Evolutionary conservation across 208 protist genomes (phyloP).

Genomic region (Leishmania mexicana): DNA sequence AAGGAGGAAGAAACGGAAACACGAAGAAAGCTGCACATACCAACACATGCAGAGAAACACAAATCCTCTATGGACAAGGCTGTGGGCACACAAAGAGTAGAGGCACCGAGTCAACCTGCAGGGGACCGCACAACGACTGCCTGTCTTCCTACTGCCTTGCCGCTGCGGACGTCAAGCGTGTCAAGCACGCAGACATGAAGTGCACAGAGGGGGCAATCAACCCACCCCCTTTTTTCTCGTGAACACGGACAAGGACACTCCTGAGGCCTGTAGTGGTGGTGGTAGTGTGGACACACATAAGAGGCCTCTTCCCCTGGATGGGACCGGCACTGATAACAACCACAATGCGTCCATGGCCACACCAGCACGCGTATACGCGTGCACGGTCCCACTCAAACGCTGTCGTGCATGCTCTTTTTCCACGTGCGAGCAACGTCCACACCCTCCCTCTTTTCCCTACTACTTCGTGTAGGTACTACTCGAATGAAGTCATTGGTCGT

Average conservation of each 20-base stretch:
- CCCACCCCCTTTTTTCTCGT: no score
- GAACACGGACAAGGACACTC: constrained; percentile 13
- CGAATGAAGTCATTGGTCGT: constrained; percentile 44
- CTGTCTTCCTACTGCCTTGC: no score
- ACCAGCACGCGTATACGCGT: not conserved
- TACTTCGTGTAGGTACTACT: constrained; percentile 10
- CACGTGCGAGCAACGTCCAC: not conserved
- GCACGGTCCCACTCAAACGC: not conserved
- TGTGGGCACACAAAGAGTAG: not conserved
- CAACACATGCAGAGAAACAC: not conserved
- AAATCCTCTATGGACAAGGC: not conserved
- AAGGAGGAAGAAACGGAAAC: no score
- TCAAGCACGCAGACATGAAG: no score
- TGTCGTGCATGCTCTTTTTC: not conserved
- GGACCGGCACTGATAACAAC: not conserved
- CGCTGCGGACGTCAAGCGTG: no score
- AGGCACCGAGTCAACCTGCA: not conserved
- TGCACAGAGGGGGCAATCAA: no score
- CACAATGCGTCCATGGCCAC: not conserved
- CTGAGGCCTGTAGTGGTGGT: not conserved
- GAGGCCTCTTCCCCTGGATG: not conserved
- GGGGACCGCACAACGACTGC: not conserved
- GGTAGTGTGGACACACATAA: not conserved
- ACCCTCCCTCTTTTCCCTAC: not conserved
- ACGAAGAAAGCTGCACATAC: not conserved